These are phyloP conservation scores for Termitomyces heimii DNA, from an alignment of 768 basidiomycete species.

Conservation along the genomic window DNA sequence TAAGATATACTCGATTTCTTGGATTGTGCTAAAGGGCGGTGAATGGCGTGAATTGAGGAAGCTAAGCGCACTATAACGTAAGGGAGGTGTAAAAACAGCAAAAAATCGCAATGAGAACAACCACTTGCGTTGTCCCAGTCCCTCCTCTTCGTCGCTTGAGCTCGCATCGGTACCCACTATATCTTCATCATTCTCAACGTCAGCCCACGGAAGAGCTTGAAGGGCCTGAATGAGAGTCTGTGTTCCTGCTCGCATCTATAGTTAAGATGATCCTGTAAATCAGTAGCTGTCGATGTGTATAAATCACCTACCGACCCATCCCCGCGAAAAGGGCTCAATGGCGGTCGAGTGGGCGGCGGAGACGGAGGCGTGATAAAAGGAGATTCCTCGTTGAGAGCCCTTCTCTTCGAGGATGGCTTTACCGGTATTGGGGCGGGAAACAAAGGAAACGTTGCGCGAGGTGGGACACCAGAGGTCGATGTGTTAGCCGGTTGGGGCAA, in stretches of 20 bases:
- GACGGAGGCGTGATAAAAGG: slow-evolving; percentile 72
- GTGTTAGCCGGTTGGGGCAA: slow-evolving; percentile 15
- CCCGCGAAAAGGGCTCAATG: slow-evolving; percentile 52
- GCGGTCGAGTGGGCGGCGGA: slow-evolving; percentile 45
- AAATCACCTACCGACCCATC: slow-evolving; percentile 58
- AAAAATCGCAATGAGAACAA: background rate
- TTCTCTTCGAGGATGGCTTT: background rate
- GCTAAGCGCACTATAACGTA: slow-evolving; percentile 45
- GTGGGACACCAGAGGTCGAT: slow-evolving; percentile 10
- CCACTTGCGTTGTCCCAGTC: slow-evolving; percentile 27
- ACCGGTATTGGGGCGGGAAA: slow-evolving; percentile 15
- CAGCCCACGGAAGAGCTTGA: slow-evolving; percentile 78
- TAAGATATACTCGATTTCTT: slow-evolving; percentile 32
- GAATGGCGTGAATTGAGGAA: slow-evolving; percentile 85
- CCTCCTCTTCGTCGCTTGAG: slow-evolving; percentile 66
- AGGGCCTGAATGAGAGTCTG: slow-evolving; percentile 87
- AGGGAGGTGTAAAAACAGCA: background rate
- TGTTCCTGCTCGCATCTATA: slow-evolving; percentile 80
- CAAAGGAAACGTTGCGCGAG: slow-evolving; percentile 44
- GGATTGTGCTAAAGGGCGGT: slow-evolving; percentile 72
- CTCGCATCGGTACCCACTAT: slow-evolving; percentile 33
- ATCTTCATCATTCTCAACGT: slow-evolving; percentile 68
- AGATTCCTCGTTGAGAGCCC: slow-evolving; percentile 28
- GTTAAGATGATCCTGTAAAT: slow-evolving; percentile 1
- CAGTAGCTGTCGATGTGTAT: slow-evolving; percentile 3